Conservation (phyloP, 2,329 filamentous ascomycete genomes). For the Fusarium sp. region DNA sequence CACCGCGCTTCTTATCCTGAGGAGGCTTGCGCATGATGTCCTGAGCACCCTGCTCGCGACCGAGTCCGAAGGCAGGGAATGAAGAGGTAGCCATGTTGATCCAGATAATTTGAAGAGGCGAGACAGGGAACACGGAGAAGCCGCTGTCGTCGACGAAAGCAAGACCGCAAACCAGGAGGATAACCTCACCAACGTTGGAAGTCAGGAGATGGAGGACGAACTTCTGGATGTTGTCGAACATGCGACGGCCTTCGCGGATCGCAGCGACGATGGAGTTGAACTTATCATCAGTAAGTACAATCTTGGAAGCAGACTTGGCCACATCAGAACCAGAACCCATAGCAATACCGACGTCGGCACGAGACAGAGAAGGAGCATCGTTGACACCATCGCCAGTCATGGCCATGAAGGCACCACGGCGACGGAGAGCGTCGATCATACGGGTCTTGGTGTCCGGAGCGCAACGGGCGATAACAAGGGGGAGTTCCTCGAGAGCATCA, state of each 20-base stretch:
- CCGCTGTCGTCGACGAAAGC: constrained; percentile 79
- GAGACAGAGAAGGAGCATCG: constrained; percentile 83
- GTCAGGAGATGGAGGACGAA: constrained; percentile 84
- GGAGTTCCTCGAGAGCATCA: constrained; percentile 78
- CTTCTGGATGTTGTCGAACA: constrained; percentile 92
- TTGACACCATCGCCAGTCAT: constrained; percentile 94
- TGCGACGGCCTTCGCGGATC: constrained; percentile 83
- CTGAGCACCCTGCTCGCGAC: constrained; percentile 78
- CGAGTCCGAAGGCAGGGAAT: constrained; percentile 88
- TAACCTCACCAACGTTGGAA: constrained; percentile 86
- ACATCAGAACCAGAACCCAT: constrained; percentile 93
- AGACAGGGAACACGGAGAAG: constrained; percentile 86
- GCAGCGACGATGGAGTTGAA: constrained; percentile 88
- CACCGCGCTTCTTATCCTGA: constrained; percentile 73
- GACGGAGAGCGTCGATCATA: constrained; percentile 89
- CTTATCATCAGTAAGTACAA: constrained; percentile 89
- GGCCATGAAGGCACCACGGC: constrained; percentile 79
- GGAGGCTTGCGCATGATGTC: constrained; percentile 86
- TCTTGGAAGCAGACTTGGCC: constrained; percentile 83
- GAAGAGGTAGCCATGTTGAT: constrained; percentile 94
- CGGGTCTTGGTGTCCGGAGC: constrained; percentile 88
- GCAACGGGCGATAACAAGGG: constrained; percentile 85
- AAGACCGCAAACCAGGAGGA: constrained; percentile 82
- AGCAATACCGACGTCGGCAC: constrained; percentile 86
- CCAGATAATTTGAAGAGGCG: constrained; percentile 90